Percentiles rank a stretch among this genome's conserved stretches.
phyloP scores from a whole-genome alignment of 2,329 filamentous ascomycete genomes.

The Gremmenia infestans region DNA sequence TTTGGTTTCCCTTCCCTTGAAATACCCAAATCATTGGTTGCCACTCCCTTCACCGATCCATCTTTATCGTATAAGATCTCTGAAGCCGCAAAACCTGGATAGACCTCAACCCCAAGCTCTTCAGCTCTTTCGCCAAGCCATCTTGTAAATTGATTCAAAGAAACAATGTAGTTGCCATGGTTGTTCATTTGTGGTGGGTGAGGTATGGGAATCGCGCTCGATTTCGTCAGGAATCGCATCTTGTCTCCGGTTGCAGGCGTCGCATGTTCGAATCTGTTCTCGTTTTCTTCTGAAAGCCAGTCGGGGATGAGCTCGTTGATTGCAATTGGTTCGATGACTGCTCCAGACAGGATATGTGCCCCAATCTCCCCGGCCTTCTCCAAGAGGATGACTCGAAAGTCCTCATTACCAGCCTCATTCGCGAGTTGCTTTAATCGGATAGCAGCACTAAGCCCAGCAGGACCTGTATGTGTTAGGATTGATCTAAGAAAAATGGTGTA shows the following conservation, averaged over 20 bases:
- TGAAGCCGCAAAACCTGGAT: conserved; percentile 90
- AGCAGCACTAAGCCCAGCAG: conserved; percentile 84
- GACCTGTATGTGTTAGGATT: conserved; percentile 46
- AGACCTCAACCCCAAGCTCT: conserved; percentile 91
- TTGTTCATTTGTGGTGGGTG: conserved; percentile 97
- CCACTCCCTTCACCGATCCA: conserved; percentile 87
- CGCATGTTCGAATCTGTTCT: conserved; percentile 78
- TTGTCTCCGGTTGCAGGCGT: conserved; percentile 79
- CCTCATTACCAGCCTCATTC: conserved; percentile 90
- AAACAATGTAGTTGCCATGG: conserved; percentile 95
- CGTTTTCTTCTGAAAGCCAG: conserved; percentile 87
- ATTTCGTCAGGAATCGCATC: conserved; percentile 93
- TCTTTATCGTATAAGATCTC: conserved; percentile 85
- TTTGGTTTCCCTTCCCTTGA: conserved; percentile 78
- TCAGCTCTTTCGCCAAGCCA: conserved; percentile 97
- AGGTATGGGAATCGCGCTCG: conserved; percentile 70
- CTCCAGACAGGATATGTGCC: conserved; percentile 91
- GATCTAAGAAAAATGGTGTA: neutral
- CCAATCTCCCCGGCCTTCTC: conserved; percentile 96
- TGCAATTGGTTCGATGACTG: conserved; percentile 85
- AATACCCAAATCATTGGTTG: conserved; percentile 91
- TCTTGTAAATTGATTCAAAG: conserved; percentile 88
- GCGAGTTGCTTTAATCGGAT: conserved; percentile 95
- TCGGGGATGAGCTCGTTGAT: conserved; percentile 88
- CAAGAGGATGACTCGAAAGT: conserved; percentile 86